phyloP scores from a whole-genome alignment of 2,329 filamentous ascomycete species.

The Diaporthe sp. region DNA sequence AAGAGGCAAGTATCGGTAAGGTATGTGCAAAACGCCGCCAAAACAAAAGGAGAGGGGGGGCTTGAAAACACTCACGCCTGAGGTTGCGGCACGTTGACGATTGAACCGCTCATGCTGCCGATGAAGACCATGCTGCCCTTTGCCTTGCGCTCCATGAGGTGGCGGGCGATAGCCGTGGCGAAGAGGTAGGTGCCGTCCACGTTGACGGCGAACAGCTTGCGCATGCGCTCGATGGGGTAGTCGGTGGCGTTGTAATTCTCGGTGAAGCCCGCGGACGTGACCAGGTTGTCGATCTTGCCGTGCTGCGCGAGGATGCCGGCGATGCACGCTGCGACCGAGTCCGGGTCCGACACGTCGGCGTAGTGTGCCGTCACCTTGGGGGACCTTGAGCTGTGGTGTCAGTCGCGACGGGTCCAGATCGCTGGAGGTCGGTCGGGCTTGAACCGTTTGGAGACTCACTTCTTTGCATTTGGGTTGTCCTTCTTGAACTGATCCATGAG shows the following conservation, averaged over 20 bases:
- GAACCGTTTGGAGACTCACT: slow-evolving; percentile 54
- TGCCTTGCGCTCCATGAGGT: slow-evolving; percentile 84
- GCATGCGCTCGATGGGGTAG: slow-evolving; percentile 90
- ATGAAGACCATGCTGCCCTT: slow-evolving; percentile 92
- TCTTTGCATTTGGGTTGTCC: slow-evolving; percentile 80
- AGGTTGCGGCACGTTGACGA: slow-evolving; percentile 95
- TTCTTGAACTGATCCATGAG: slow-evolving; percentile 80
- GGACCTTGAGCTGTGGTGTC: slow-evolving; percentile 54
- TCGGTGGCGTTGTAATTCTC: slow-evolving; percentile 94
- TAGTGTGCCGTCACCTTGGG: slow-evolving; percentile 92
- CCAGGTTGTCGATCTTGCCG: slow-evolving; percentile 88
- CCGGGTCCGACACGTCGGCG: slow-evolving; percentile 84
- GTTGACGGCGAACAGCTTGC: slow-evolving; percentile 95
- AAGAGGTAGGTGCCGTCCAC: slow-evolving; percentile 94
- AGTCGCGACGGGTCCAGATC: not conserved
- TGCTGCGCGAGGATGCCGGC: slow-evolving; percentile 76
- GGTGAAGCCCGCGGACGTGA: slow-evolving; percentile 96
- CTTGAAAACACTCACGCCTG: slow-evolving; percentile 71
- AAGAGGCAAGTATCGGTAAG: too few relatives aligned
- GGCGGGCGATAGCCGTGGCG: slow-evolving; percentile 84
- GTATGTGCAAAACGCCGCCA: too few relatives aligned
- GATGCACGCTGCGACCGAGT: slow-evolving; percentile 81
- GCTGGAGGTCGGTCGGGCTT: not conserved
- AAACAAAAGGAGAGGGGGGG: too few relatives aligned
- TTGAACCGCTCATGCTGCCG: slow-evolving; percentile 91